Conservation (phyloP, 805 yeast genomes). For the Teunomyces lycoperdinae region DNA sequence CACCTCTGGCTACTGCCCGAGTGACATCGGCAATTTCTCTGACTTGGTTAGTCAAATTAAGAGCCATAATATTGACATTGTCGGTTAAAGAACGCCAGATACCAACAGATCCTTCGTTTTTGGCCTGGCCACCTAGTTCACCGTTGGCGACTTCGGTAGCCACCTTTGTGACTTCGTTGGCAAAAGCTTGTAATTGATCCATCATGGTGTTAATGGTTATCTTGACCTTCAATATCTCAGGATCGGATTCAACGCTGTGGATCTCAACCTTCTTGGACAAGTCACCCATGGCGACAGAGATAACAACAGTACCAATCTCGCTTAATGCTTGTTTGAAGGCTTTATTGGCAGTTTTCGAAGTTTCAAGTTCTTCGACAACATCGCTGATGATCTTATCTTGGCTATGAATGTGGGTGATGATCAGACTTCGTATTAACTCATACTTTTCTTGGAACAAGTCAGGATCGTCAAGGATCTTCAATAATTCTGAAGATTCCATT, state of each 20-base stretch:
- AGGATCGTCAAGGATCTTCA: constrained; percentile 40
- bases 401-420: constrained; percentile 24
- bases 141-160: constrained; percentile 92
- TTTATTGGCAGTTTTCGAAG: constrained; percentile 52
- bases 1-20: constrained; percentile 85
- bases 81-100: constrained; percentile 84
- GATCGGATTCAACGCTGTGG: constrained; percentile 69
- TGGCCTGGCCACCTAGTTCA: constrained; percentile 85
- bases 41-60: constrained; percentile 65
- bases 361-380: constrained; percentile 30
- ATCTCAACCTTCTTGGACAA: constrained; percentile 75
- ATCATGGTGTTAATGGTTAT: constrained; percentile 84
- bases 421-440: constrained; percentile 28
- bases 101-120: constrained; percentile 80
- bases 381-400: constrained; percentile 29
- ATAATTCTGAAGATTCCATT: constrained; percentile 33
- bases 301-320: constrained; percentile 83
- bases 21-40: constrained; percentile 89
- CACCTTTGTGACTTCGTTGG: constrained; percentile 76
- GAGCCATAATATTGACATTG: constrained; percentile 85
- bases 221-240: constrained; percentile 77
- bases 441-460: constrained; percentile 26
- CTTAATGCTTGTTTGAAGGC: constrained; percentile 70
- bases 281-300: constrained; percentile 88
- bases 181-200: constrained; percentile 80